Evolutionary conservation across 169 alveolate species (phyloP).

Genomic region (Toxoplasma gondii): DNA sequence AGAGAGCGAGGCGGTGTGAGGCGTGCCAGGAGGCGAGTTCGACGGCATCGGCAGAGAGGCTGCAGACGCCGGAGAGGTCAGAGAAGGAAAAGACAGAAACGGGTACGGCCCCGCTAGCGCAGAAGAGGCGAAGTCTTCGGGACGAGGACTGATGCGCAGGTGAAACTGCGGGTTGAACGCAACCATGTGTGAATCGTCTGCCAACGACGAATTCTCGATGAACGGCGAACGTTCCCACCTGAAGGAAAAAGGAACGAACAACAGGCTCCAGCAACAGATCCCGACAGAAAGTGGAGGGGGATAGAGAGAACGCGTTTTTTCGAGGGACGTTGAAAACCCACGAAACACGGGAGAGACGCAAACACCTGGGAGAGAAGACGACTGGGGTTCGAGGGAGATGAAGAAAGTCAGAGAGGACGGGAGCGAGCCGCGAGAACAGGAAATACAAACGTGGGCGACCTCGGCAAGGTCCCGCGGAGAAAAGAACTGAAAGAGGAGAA

Average conservation of each 20-base stretch:
- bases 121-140: conserved; percentile 23
- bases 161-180: conserved; percentile 86
- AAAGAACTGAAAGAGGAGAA: too few relatives aligned
- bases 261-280: not conserved
- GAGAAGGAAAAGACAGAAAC: conserved; percentile 35
- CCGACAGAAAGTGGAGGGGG: too few relatives aligned
- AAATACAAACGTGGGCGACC: too few relatives aligned
- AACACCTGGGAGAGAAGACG: too few relatives aligned
- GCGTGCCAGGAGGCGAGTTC: not conserved
- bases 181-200: conserved; percentile 85
- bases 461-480: too few relatives aligned
- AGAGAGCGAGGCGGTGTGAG: not conserved
- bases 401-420: too few relatives aligned
- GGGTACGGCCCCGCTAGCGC: not conserved
- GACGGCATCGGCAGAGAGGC: not conserved
- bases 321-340: too few relatives aligned
- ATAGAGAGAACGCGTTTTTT: too few relatives aligned
- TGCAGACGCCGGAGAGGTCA: not conserved
- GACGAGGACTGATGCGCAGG: conserved; percentile 66
- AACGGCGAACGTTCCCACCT: conserved; percentile 78
- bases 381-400: too few relatives aligned
- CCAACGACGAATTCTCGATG: conserved; percentile 74
- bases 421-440: too few relatives aligned
- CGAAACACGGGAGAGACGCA: too few relatives aligned
- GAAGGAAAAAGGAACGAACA: not conserved